A percentile compares a stretch with the other conserved stretches of the same genome.
Evolutionary conservation across 2,329 filamentous ascomycete genomes (phyloP).

Genomic region (Teratosphaeria destructans): DNA sequence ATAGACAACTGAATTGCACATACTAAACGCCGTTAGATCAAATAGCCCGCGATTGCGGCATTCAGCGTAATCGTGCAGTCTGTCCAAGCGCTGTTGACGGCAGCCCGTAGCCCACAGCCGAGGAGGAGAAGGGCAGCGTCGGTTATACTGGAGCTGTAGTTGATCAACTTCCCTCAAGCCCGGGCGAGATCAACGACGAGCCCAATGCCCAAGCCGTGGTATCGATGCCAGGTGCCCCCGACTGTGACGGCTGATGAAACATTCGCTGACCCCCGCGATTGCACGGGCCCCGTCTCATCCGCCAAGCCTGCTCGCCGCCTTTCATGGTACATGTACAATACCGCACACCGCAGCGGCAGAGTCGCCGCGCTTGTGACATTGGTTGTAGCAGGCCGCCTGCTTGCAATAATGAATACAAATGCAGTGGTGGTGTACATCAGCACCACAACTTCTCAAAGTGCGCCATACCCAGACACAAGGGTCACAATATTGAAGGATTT

Average conservation of each 20-base stretch:
- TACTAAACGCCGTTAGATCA: too few species aligned
- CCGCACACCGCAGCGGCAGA: background rate
- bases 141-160: too few species aligned
- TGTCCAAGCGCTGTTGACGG: too few species aligned
- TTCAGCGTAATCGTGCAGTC: too few species aligned
- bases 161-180: too few species aligned
- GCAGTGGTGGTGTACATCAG: background rate
- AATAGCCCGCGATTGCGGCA: too few species aligned
- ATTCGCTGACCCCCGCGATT: background rate
- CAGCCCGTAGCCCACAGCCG: too few species aligned
- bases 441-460: background rate
- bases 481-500: background rate
- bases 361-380: background rate
- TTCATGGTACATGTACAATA: background rate
- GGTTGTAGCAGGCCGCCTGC: background rate
- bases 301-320: too few species aligned
- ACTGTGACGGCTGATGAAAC: background rate
- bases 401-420: background rate
- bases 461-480: background rate
- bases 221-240: background rate
- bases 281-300: background rate
- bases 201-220: background rate
- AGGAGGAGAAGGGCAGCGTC: too few species aligned
- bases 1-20: too few species aligned
- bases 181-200: too few species aligned